A percentile compares a stretch with the other conserved stretches of the same genome.
Evolutionary conservation across 192 early-diverging fungal genomes (phyloP).

Genomic region (Linnemannia schmuckeri): DNA sequence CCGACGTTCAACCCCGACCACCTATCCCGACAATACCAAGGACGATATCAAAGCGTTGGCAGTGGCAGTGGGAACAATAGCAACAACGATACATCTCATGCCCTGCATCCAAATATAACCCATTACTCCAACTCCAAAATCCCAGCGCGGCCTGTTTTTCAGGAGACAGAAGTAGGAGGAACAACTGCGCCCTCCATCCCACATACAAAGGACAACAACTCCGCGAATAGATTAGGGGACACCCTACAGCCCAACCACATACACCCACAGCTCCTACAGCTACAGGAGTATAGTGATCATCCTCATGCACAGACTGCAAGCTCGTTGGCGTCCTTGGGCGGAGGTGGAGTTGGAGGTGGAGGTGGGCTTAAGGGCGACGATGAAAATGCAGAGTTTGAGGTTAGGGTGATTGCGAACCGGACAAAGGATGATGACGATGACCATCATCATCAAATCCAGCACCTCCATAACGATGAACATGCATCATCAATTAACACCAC

Average conservation of each 20-base stretch:
- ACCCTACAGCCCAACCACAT: not conserved
- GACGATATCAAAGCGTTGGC: not conserved
- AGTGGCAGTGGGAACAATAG: not conserved
- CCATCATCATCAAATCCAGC: not conserved
- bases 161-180: not conserved
- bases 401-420: slow-evolving; percentile 25
- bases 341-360: not conserved
- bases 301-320: not conserved
- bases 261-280: not conserved
- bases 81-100: not conserved
- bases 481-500: not conserved
- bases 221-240: not conserved
- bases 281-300: not conserved
- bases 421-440: not conserved
- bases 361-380: not conserved
- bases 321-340: slow-evolving; percentile 24
- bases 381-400: slow-evolving; percentile 13
- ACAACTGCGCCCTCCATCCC: too few species aligned
- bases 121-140: not conserved
- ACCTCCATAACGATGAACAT: not conserved
- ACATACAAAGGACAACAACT: not conserved
- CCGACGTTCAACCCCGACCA: not conserved
- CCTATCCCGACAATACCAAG: not conserved
- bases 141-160: not conserved
- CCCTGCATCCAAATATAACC: slow-evolving; percentile 5